Conservation (phyloP, 192 early-diverging fungal species). For the Rhizophagus sp. region DNA sequence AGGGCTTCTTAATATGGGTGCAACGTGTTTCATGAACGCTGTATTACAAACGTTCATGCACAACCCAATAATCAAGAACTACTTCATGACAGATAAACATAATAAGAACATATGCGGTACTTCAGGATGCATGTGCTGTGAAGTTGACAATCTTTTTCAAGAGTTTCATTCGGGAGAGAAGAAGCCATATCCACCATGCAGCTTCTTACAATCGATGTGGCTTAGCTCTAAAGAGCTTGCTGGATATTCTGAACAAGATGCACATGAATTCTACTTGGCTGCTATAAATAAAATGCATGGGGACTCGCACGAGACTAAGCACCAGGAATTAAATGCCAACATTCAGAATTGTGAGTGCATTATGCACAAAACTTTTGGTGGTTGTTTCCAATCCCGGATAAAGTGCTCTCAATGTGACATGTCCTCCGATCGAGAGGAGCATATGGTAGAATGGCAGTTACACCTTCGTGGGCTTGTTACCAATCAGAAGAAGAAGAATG, state of each 20-base stretch:
- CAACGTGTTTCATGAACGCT: constrained; percentile 95
- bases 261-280: constrained; percentile 96
- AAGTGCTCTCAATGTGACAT: constrained; percentile 80
- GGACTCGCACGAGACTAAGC: constrained; percentile 49
- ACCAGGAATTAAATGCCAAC: constrained; percentile 15
- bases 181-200: constrained; percentile 78
- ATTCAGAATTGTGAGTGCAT: constrained; percentile 73
- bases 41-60: constrained; percentile 90
- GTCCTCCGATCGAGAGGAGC: constrained; percentile 32
- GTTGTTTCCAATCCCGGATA: constrained; percentile 87
- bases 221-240: constrained; percentile 82
- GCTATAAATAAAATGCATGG: constrained; percentile 85
- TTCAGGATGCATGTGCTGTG: constrained; percentile 87
- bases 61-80: constrained; percentile 86
- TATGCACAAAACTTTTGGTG: constrained; percentile 89
- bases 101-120: constrained; percentile 62
- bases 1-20: constrained; percentile 91
- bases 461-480: constrained; percentile 9
- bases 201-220: constrained; percentile 90
- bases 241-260: constrained; percentile 94
- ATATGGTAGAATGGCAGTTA: constrained; percentile 32
- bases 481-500: constrained; percentile 36
- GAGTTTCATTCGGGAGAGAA: constrained; percentile 68
- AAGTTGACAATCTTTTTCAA: constrained; percentile 81
- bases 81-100: constrained; percentile 93